Conservation (phyloP, 352 stramenopile species). For the Peronosclerospora sorghi region DNA sequence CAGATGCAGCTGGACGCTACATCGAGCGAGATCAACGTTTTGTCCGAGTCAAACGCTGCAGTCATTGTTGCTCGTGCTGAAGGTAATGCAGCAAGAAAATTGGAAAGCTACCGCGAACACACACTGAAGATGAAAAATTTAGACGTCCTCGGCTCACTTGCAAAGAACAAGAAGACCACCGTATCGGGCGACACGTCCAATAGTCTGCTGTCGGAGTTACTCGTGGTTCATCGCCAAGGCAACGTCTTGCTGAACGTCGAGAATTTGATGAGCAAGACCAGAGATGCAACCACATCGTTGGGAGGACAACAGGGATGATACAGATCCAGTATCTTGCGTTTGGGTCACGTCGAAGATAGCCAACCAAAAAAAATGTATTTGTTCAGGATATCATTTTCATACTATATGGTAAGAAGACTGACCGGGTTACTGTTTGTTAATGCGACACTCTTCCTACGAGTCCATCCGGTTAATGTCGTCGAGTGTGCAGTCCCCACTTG, state of each 20-base stretch:
- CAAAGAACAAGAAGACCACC: slow-evolving; percentile 29
- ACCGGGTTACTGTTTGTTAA: too few relatives aligned
- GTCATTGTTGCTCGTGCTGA: slow-evolving; percentile 33
- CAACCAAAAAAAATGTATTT: too few relatives aligned
- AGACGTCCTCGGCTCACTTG: slow-evolving; percentile 24
- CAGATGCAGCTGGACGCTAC: slow-evolving; percentile 28
- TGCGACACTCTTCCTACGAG: too few relatives aligned
- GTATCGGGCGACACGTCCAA: slow-evolving; percentile 36
- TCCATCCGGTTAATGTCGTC: too few relatives aligned
- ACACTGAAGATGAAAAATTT: slow-evolving; percentile 31
- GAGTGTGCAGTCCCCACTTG: too few relatives aligned
- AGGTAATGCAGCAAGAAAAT: slow-evolving; percentile 25
- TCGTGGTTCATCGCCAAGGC: slow-evolving; percentile 33
- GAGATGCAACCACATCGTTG: slow-evolving; percentile 4
- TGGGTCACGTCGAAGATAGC: too few relatives aligned
- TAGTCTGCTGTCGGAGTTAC: slow-evolving; percentile 34
- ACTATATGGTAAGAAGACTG: too few relatives aligned
- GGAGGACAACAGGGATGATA: slow-evolving; percentile 1
- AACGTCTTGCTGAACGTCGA: slow-evolving; percentile 36
- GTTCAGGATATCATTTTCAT: too few relatives aligned
- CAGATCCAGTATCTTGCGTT: too few relatives aligned
- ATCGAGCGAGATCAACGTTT: slow-evolving; percentile 19
- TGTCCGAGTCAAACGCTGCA: slow-evolving; percentile 21
- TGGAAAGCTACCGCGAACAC: slow-evolving; percentile 27
- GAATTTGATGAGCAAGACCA: slow-evolving; percentile 10